Evolutionary conservation across 176 grass and related monocot species (phyloP), one percentile per base, ranked within the genome.

Genomic region (Saccharum spontaneum): DNA sequence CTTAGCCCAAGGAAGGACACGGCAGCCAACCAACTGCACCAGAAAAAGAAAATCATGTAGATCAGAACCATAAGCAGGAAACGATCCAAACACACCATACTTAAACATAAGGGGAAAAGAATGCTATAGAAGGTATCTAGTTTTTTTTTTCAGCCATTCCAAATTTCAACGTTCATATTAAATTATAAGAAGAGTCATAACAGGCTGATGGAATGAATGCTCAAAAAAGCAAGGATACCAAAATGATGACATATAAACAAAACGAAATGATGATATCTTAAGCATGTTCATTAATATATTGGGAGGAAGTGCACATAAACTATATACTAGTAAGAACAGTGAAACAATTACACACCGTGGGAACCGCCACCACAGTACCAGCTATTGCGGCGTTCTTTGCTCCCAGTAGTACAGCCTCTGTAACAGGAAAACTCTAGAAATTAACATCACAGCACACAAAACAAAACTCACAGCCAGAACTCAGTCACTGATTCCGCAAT

Each of bases 1-100:
- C 88, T 94, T 98, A 66, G 96, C 96, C 96, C 96, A 98, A 26
- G 96, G 96, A 89, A 98, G 86, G 43, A 85, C 88, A 77, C 93
- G 96, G 75, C 96, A 98, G 74, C 75, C 93, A 79, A 98, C 87
- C 88, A 98, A 84, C 96, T 98, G 86, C 69, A 59, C 28, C 11
- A n/a, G n/a, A n/a, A n/a, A n/a, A n/a, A n/a, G n/a, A n/a, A n/a
- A n/a, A n/a, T n/a, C n/a, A n/a, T 55, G 76, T 24, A 37, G 24
- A n/a, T 80, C 34, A 92, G 88, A 86, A 57, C 17, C 59, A 84
- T 31, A 92, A 31, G 24, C 79, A 73, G 74, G 66, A 23, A 36
- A 37, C 1, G 28, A 59, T 49, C 59, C 43, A 60, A 73, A 81
- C 4, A 20, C 37, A 49, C 7, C 28, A 60, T 41, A 62, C 1